Evolutionary conservation across 2,329 filamentous ascomycete species (phyloP), one percentile per base, ranked within the genome.

Genomic region (Alternaria triticimaculans): DNA sequence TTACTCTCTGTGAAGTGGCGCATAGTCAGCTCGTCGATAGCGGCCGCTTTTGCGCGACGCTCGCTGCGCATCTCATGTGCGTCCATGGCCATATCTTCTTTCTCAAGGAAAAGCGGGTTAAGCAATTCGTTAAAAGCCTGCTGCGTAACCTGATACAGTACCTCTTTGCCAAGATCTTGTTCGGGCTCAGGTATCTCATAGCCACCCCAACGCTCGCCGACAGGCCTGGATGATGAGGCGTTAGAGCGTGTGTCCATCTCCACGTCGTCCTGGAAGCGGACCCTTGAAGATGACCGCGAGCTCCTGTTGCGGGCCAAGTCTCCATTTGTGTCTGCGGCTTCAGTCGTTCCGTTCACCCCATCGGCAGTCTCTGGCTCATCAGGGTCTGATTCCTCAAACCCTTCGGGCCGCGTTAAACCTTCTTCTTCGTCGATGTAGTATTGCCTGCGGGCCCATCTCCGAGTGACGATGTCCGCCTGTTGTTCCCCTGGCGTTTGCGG

Each of bases 111-210:
- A 0, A 99, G 85, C 1, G 89, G 87, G 74, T 98, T 93, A 0
- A 99, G 87, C 3, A 98, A 84, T 80, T 98, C 94, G 74, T 98
- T 97, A 82, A 97, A 93, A 0, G 93, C 92, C 79, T 97, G 92
- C 78, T 97, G 94, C 0, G 93, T 94, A 30, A 96, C 89, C 77
- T 97, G 92, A 74, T 97, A 97, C 1, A 98, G 83, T 5, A 97
- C 91, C 76, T 98, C 93, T 70, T 91, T 93, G 41, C 93, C 93
- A 6, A 93, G 89, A 77, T 97, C 94, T 63, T 87, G 87, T 78
- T 97, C 94, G 1, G 91, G 90, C 68, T 92, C 89, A 1, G 92
- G 91, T 15, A 96, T 89, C 56, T 93, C 91, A 78, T 92, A 90
- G 18, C 90, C 90, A 53, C 90, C 90, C 90, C 90, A 93, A 61